Evolutionary conservation across 139 green algal species (phyloP), one percentile per base, ranked within the genome.

Genomic region (Chlamydomonas eustigma): DNA sequence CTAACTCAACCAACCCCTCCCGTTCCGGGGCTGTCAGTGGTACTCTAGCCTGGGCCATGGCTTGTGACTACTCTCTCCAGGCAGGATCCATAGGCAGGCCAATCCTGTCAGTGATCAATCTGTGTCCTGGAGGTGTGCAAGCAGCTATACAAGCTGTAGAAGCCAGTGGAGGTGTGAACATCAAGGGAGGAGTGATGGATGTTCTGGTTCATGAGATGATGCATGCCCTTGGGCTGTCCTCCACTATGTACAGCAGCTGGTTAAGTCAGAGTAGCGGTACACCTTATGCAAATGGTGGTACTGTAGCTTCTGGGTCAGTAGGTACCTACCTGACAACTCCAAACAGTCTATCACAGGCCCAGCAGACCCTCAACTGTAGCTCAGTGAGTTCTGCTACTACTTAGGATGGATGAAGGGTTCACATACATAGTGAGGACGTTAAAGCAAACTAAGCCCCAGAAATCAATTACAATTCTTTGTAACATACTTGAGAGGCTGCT

Each of bases 141-240:
- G 65, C 65, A 33, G 65, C 65, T 12, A 22, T 58, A 58, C 44
- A 63, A 63, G 22, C 50, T 18, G 22, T 24, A 63, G 24, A 18
- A 63, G 24, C 50, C 24, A 24, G 22, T 24, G n/a, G n/a, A 63
- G 50, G 50, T 63, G 50, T 18, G 18, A 18, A 30, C 22, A 18
- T 63, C 50, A 63, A 18, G 18, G 50, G 50, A 24, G 58, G 58
- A 32, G 34, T 72, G 5, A 12, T 72, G 33, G 65, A 72, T 24
- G 65, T 44, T 4, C 65, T 72, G 65, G 65, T 72, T 33, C 65
- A 72, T 22, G 65, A 72, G 31, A n/a, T 72, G 18, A 5, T 72
- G 33, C 65, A 72, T 24, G 65, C 65, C 3, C 65, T 72, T 6
- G 65, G 65, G 5, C 65, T 72, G 33, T 44, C 65, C 8, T 68